Conservation (phyloP, 352 stramenopile genomes). For the Achlya hypogyna region DNA sequence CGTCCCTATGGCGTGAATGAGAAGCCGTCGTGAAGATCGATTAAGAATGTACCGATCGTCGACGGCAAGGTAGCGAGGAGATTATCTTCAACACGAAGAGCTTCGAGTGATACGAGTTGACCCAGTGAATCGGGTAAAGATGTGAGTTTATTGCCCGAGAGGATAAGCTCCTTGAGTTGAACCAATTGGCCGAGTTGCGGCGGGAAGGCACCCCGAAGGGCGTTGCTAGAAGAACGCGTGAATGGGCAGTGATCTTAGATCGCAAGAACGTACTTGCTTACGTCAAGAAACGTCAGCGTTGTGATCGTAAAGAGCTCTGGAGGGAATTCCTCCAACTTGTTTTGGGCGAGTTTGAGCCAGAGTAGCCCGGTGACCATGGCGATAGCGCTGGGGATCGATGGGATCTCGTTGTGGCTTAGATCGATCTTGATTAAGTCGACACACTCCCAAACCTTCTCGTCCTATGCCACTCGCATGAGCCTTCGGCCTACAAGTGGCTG, state of each 20-base stretch:
- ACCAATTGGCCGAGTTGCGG: conserved; percentile 38
- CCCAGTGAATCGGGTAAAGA: conserved; percentile 42
- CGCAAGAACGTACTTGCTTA: conserved; percentile 48
- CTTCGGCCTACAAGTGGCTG: background rate
- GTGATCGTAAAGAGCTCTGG: conserved; percentile 59
- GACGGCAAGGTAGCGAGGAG: conserved; percentile 35
- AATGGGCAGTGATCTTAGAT: background rate
- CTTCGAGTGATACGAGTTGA: conserved; percentile 40
- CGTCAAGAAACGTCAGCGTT: conserved; percentile 48
- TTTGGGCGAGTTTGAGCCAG: conserved; percentile 64
- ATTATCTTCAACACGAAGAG: conserved; percentile 59
- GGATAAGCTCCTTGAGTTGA: conserved; percentile 50
- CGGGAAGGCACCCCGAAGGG: conserved; percentile 42
- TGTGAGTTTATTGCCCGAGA: conserved; percentile 56
- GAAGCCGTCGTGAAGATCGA: background rate
- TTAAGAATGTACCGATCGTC: conserved; percentile 29
- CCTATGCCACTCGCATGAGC: conserved; percentile 21
- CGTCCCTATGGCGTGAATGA: background rate
- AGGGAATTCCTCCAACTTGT: conserved; percentile 43
- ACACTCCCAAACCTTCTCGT: conserved; percentile 81
- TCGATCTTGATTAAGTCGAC: conserved; percentile 74
- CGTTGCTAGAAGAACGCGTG: conserved; percentile 34
- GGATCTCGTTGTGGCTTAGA: conserved; percentile 69
- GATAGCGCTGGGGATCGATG: conserved; percentile 44
- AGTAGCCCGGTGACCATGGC: conserved; percentile 36